These are phyloP conservation scores for Spencermartinsiella europaea DNA, from an alignment of 805 yeast species.

Conservation along the genomic window DNA sequence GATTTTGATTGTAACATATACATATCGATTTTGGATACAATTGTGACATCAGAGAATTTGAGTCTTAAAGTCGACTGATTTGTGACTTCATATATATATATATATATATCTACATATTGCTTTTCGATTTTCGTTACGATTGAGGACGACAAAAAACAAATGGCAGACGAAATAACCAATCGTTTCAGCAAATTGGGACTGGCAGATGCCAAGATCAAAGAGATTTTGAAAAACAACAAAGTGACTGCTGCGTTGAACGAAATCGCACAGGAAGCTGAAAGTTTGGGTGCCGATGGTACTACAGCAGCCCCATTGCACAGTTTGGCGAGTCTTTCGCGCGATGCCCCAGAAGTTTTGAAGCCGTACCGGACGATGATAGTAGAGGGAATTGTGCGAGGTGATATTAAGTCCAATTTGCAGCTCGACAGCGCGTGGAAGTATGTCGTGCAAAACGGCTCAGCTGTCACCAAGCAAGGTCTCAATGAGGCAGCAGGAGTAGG, in stretches of 20 bases:
- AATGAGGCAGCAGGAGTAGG: conserved; percentile 74
- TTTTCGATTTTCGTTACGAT: no score
- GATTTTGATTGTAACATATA: no score
- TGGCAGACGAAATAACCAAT: conserved; percentile 16
- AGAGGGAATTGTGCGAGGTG: conserved; percentile 57
- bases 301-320: conserved; percentile 65
- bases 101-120: no score
- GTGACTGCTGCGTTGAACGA: conserved; percentile 65
- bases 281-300: conserved; percentile 24
- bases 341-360: conserved; percentile 37
- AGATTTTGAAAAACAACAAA: conserved; percentile 79
- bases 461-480: conserved; percentile 46
- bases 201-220: conserved; percentile 51
- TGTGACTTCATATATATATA: no score
- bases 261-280: conserved; percentile 45
- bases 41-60: no score
- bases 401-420: conserved; percentile 64
- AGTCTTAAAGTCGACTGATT: no score
- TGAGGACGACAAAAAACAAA: no score
- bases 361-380: conserved; percentile 49
- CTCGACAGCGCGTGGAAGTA: conserved; percentile 73
- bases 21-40: no score
- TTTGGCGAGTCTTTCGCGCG: conserved; percentile 68
- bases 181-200: conserved; percentile 24
- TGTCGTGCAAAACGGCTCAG: conserved; percentile 39